Conservation (phyloP, 202 grass and related monocot species). For the Zoysia matrella region DNA sequence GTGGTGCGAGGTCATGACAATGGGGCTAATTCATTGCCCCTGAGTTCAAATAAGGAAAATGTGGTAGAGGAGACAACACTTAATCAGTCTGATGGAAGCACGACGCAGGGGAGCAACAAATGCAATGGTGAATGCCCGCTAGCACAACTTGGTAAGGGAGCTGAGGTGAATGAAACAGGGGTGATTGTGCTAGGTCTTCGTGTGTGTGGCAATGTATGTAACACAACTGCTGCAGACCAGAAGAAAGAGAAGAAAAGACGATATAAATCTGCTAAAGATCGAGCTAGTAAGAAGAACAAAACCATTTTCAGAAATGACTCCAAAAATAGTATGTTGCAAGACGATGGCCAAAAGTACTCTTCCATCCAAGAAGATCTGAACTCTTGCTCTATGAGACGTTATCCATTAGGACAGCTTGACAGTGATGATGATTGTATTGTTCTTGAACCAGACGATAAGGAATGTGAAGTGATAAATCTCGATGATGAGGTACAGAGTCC, state of each 20-base stretch:
- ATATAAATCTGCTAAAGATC: slow-evolving; percentile 36
- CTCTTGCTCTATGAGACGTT: slow-evolving; percentile 25
- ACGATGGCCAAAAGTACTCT: slow-evolving; percentile 12
- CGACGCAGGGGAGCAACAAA: background rate
- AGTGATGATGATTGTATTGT: slow-evolving; percentile 53
- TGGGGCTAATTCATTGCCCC: background rate
- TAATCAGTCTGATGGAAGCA: background rate
- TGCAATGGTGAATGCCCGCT: slow-evolving; percentile 4
- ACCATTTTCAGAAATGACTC: background rate
- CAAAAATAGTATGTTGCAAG: slow-evolving; percentile 21
- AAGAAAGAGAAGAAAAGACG: slow-evolving; percentile 19
- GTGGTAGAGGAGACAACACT: background rate
- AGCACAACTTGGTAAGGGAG: background rate
- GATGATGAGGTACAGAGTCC: slow-evolving; percentile 40
- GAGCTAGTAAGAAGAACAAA: slow-evolving; percentile 29
- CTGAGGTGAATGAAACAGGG: background rate
- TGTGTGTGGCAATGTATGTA: slow-evolving; percentile 8
- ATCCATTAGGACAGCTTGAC: slow-evolving; percentile 4
- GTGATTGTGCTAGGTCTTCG: slow-evolving; percentile 23
- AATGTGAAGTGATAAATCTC: slow-evolving; percentile 50
- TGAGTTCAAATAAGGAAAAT: slow-evolving; percentile 8
- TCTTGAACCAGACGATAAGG: slow-evolving; percentile 21
- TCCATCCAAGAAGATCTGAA: background rate
- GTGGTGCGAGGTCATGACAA: background rate
- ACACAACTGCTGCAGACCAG: background rate